phyloP scores from a whole-genome alignment of 139 green algal species.

The Nannochloris sp. region DNA sequence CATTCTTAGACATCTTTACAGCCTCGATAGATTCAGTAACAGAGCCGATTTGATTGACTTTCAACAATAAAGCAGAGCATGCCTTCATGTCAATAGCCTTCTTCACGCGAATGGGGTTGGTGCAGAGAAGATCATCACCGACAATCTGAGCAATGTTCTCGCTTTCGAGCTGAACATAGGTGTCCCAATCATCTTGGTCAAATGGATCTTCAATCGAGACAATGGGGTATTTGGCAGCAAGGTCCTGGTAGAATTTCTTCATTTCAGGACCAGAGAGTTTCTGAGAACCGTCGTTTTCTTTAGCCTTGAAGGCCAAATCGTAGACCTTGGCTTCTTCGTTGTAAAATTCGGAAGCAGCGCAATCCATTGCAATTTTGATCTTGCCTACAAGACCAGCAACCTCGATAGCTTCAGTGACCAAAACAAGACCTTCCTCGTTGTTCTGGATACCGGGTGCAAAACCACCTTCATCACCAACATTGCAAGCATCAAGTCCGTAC shows the following conservation, averaged over 20 bases:
- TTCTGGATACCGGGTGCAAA: constrained; percentile 95
- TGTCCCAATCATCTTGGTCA: constrained; percentile 96
- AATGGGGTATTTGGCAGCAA: constrained; percentile 92
- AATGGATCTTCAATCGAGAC: constrained; percentile 99
- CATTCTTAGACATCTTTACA: constrained; percentile 84
- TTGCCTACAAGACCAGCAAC: constrained; percentile 78
- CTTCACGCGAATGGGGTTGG: constrained; percentile 89
- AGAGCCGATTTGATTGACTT: constrained; percentile 81
- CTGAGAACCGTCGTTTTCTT: constrained; percentile 75
- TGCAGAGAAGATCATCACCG: constrained; percentile 97
- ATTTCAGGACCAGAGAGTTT: constrained; percentile 64
- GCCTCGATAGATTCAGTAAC: constrained; percentile 95
- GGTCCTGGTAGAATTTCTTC: constrained; percentile 39
- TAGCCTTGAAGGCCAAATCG: constrained; percentile 90
- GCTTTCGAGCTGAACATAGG: constrained; percentile 60
- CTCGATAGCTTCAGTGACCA: constrained; percentile 91
- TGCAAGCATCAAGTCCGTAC: constrained; percentile 96
- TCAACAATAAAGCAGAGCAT: constrained; percentile 95
- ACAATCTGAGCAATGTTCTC: constrained; percentile 83
- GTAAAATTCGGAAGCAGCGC: constrained; percentile 93
- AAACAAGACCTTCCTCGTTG: constrained; percentile 91
- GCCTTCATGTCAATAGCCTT: constrained; percentile 89
- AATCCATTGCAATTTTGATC: constrained; percentile 99
- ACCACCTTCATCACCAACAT: constrained; percentile 98
- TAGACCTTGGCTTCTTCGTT: constrained; percentile 86